Conservation (phyloP, 1,284 basidiomycete species). For the Cystobasidiaceae sp. region DNA sequence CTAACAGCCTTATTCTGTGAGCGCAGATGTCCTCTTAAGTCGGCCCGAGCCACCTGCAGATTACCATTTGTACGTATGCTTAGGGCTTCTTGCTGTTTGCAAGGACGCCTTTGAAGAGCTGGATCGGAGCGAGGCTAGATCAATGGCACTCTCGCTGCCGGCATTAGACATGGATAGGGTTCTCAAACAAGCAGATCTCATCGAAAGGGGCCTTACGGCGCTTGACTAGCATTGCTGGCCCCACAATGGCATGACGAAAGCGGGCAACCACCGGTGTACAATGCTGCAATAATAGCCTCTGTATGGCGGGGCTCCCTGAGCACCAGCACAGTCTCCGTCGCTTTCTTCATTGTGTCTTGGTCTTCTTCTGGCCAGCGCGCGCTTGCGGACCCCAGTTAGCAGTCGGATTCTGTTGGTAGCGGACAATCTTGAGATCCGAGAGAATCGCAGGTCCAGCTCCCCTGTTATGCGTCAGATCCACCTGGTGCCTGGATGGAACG, state of each 20-base stretch:
- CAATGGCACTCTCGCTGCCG: not conserved
- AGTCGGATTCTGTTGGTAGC: slow-evolving; percentile 86
- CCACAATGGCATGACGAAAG: too few species aligned
- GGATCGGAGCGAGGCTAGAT: slow-evolving; percentile 2
- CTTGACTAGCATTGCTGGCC: too few species aligned
- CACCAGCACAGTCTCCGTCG: too few species aligned
- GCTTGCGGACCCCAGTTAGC: slow-evolving; percentile 80
- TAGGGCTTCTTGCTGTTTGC: slow-evolving; percentile 1
- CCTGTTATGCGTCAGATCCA: slow-evolving; percentile 70
- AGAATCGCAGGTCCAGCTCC: slow-evolving; percentile 55
- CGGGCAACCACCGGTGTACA: too few species aligned
- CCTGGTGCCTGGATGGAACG: slow-evolving; percentile 54
- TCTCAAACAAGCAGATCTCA: slow-evolving; percentile 4
- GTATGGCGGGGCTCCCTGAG: too few species aligned
- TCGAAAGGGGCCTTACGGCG: not conserved
- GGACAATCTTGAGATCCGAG: slow-evolving; percentile 66
- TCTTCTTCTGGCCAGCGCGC: too few species aligned
- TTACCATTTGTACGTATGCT: slow-evolving; percentile 2
- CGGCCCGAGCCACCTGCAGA: not conserved
- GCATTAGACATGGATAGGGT: slow-evolving; percentile 10
- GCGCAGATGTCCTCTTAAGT: not conserved
- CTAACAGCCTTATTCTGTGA: not conserved
- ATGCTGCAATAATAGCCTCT: too few species aligned
- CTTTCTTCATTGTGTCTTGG: too few species aligned
- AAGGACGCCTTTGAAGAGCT: slow-evolving; percentile 4